Evolutionary conservation across 192 early-diverging fungal species (phyloP).

Genomic region (Coemansia sp.): DNA sequence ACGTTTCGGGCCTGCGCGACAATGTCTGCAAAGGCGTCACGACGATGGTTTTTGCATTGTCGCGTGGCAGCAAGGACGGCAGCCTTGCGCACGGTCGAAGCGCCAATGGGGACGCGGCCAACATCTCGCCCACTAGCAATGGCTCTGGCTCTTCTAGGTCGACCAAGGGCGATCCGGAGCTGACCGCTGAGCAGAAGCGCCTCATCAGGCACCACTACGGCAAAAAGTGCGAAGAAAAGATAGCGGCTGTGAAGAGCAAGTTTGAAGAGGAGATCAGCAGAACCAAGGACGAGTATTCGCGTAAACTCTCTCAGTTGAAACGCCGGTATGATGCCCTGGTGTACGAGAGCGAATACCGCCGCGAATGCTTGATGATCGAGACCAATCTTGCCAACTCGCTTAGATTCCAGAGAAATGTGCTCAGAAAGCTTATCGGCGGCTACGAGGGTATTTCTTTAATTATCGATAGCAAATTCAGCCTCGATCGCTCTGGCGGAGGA

Average conservation of each 20-base stretch:
- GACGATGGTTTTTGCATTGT: constrained; percentile 1
- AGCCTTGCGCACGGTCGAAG: background rate
- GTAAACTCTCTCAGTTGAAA: constrained; percentile 3
- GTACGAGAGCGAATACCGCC: constrained; percentile 30
- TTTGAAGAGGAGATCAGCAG: background rate
- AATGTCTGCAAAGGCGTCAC: constrained; percentile 23
- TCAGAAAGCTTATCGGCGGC: constrained; percentile 38
- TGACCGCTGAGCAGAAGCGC: constrained; percentile 31
- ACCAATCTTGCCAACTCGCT: constrained; percentile 15
- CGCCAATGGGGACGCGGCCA: background rate
- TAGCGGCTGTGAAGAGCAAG: constrained; percentile 1
- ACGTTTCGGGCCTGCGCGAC: constrained; percentile 29
- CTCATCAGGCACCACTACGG: constrained; percentile 22
- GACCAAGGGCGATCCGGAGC: constrained; percentile 5
- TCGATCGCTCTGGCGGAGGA: background rate
- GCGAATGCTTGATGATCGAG: constrained; percentile 20
- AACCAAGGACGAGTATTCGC: background rate
- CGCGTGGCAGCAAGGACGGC: background rate
- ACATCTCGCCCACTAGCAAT: background rate
- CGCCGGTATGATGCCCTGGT: background rate
- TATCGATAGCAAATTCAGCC: constrained; percentile 19
- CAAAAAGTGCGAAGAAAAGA: constrained; percentile 10
- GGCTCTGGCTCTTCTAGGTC: constrained; percentile 13
- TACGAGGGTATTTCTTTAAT: constrained; percentile 17
- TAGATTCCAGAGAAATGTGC: constrained; percentile 19